Evolutionary conservation across 495 filamentous ascomycete genomes (phyloP), one percentile per base, ranked within the genome.

Genomic region (Hypoxylon crocopeplum): DNA sequence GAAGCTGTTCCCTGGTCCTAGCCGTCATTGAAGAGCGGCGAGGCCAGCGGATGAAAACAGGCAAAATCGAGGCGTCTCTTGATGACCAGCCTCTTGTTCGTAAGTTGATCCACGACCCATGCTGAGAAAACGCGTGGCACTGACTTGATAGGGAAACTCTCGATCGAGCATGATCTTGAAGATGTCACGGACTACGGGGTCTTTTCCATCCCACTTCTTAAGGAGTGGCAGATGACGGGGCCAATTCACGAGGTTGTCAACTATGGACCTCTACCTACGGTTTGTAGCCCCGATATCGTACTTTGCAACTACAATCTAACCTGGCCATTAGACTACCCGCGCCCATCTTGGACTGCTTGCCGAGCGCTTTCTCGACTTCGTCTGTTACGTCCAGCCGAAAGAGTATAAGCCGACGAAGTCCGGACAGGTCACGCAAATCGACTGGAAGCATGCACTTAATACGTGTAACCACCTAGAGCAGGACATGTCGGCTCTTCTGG

Each of bases 21-120:
- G 71, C 75, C 17, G 53, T 77, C 5, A 62, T 82, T 11, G 82
- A 84, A 38, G 72, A 74, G 40, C 70, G 74, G 25, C 72, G 77
- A 21, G 75, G 71, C 3, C 61, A 64, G 8, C 62, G 79, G 20
- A 62, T 66, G 19, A 74, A 72, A 17, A 64, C 67, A 3, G 70
- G 66, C 2, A 74, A 69, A 64, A 48, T 52, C n/a, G 75, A 78
- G 10, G 30, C 13, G n/a, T 56, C 72, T 8, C 71, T 78, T n/a
- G 66, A 68, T 17, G 70, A 75, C 21, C 51, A 70, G 21, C 51
- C 60, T 1, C 66, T 79, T 17, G 48, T 74, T 40, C 66, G 70
- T 82, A 68, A 42, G 80, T 72, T 40, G 25, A 25, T 30, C 54
- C 10, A 39, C 41, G 38, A 40, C 20, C 19, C 5, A 13, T 22